Evolutionary conservation across 2,329 filamentous ascomycete genomes (phyloP).

Genomic region (Penicillium sp.): DNA sequence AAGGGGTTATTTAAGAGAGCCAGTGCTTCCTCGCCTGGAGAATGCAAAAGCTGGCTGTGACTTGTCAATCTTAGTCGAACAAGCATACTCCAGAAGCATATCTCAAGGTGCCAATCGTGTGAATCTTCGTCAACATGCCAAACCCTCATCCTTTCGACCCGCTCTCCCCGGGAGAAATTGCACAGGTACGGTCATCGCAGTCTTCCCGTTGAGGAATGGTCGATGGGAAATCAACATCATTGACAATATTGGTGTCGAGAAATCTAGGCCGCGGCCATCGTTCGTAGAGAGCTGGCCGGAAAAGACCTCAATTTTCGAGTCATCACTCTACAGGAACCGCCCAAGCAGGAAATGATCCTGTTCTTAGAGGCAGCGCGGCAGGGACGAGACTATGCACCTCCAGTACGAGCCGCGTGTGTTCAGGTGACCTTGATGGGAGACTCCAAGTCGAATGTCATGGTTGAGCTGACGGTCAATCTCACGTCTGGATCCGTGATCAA

Average conservation of each 20-base stretch:
- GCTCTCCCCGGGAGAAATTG: conserved; percentile 27
- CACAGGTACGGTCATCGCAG: conserved; percentile 13
- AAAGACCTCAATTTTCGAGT: conserved; percentile 42
- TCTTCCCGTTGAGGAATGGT: neutral
- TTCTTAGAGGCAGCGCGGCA: conserved; percentile 44
- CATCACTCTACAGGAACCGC: conserved; percentile 47
- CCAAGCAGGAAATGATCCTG: conserved; percentile 43
- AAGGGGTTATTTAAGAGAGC: too few relatives aligned
- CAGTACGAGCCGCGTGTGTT: conserved; percentile 38
- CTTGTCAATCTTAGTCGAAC: too few relatives aligned
- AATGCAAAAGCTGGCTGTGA: too few relatives aligned
- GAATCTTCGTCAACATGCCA: conserved; percentile 12
- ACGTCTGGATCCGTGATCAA: conserved; percentile 7
- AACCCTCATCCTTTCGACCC: conserved; percentile 28
- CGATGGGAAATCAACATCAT: too few relatives aligned
- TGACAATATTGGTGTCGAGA: conserved; percentile 6
- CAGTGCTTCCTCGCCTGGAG: too few relatives aligned
- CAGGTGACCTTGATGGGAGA: conserved; percentile 23
- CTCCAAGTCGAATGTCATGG: conserved; percentile 11
- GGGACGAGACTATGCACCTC: conserved; percentile 16
- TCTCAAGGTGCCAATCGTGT: neutral
- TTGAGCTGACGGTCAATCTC: conserved; percentile 23
- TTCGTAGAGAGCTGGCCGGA: conserved; percentile 31
- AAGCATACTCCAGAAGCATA: too few relatives aligned
- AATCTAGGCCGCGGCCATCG: conserved; percentile 22